Conservation (phyloP, 805 yeast genomes). For the Candida xiaguanensis region DNA sequence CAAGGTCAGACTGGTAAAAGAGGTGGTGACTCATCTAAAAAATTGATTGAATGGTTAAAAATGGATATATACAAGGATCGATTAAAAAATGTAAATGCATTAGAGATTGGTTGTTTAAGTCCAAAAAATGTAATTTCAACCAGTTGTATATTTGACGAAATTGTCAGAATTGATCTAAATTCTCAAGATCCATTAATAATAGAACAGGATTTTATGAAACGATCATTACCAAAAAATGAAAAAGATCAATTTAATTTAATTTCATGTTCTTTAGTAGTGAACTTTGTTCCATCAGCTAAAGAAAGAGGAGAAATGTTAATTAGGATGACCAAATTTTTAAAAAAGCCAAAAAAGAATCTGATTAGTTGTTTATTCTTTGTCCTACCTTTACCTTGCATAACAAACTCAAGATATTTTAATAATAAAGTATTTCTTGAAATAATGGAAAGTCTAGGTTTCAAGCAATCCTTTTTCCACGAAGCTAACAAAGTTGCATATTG, state of each 20-base stretch:
- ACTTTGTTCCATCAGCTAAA: conserved; percentile 74
- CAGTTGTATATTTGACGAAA: conserved; percentile 46
- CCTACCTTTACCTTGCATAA: conserved; percentile 81
- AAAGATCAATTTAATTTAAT: conserved; percentile 57
- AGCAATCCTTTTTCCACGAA: conserved; percentile 42
- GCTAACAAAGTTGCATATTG: conserved; percentile 74
- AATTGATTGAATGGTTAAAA: conserved; percentile 69
- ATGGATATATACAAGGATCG: conserved; percentile 17
- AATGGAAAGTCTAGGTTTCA: conserved; percentile 61
- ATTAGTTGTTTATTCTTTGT: conserved; percentile 64
- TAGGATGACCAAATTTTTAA: conserved; percentile 55
- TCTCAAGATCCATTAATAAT: conserved; percentile 70
- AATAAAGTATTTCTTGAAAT: conserved; percentile 39
- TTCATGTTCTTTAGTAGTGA: conserved; percentile 83
- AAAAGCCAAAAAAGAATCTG: conserved; percentile 19
- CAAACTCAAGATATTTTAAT: conserved; percentile 77
- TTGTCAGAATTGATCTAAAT: conserved; percentile 71
- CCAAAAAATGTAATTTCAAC: conserved; percentile 66
- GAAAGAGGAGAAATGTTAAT: conserved; percentile 76
- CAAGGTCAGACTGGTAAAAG: conserved; percentile 74
- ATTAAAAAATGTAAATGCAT: conserved; percentile 32
- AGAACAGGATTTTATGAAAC: conserved; percentile 81
- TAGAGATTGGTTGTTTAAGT: conserved; percentile 84
- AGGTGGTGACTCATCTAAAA: conserved; percentile 91
- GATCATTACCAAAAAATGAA: conserved; percentile 52